A percentile compares a stretch with the other conserved stretches of the same genome.
These are phyloP conservation scores for Penicillium ucsense DNA, from an alignment of 495 filamentous ascomycete genomes.

Conservation along the genomic window DNA sequence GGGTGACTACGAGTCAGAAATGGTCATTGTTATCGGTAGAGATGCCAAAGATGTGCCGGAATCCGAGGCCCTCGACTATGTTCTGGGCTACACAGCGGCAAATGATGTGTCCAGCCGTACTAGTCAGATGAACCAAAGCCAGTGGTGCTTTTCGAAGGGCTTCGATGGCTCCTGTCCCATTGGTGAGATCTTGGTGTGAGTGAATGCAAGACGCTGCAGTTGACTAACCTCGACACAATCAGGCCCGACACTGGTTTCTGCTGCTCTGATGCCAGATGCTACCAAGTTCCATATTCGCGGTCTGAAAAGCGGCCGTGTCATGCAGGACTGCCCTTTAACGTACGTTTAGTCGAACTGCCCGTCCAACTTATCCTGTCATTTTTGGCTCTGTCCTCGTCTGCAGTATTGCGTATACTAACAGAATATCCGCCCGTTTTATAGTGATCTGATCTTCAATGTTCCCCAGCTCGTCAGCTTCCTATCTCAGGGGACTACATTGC, in stretches of 20 bases:
- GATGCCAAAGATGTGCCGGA: constrained; percentile 59
- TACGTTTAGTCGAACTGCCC: constrained; percentile 14
- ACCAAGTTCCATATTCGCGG: constrained; percentile 54
- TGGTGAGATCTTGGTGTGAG: constrained; percentile 29
- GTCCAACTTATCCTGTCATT: not conserved
- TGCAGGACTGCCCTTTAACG: constrained; percentile 55
- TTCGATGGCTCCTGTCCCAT: constrained; percentile 75
- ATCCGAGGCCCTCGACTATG: constrained; percentile 59
- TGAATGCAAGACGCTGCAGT: not conserved
- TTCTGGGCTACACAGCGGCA: constrained; percentile 70
- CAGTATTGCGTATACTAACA: too few species aligned
- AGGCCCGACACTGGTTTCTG: constrained; percentile 48
- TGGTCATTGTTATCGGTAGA: constrained; percentile 68
- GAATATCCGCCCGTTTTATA: not conserved
- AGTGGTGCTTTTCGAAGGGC: constrained; percentile 76
- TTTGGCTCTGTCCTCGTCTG: too few species aligned
- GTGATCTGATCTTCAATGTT: constrained; percentile 72
- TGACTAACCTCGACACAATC: not conserved
- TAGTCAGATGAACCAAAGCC: constrained; percentile 67
- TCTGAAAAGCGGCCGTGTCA: constrained; percentile 55
- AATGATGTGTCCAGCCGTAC: constrained; percentile 77
- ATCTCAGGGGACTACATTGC: constrained; percentile 64
- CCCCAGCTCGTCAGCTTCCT: constrained; percentile 65
- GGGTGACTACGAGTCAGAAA: constrained; percentile 77
- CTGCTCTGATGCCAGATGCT: constrained; percentile 49